Base-by-base conservation (phyloP, 2,329 filamentous ascomycete species). In the Trematosphaeria pertusa region DNA sequence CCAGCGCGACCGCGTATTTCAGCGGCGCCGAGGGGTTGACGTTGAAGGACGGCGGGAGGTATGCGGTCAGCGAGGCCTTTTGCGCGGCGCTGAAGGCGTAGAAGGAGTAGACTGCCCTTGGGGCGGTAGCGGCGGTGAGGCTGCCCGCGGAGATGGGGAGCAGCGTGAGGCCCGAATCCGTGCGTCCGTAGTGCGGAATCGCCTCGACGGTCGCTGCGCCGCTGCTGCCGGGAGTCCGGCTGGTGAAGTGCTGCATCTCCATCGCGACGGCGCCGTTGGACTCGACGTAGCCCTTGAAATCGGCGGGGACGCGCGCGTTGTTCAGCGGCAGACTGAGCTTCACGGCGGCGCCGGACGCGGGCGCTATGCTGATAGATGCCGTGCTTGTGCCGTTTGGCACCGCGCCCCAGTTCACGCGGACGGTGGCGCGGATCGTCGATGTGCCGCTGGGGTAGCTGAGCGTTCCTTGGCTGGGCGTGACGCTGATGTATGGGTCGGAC, bases 1-100 rank as follows among this genome's bases (percentile, higher is more conserved):
- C 73, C 10, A 81, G 54, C 4, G 71, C 69, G 5, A 82, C 56
- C 3, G 78, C 77, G 46, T 76, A 81, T 26, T 69, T 69, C 62
- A 83, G 74, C 7, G 70, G 73, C 1, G 71, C 62, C 1, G 57
- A 52, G 0, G 79, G 77, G 38, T 81, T 71, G 0, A 75, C 73
- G 50, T 82, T 81, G n/a, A 82, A 72, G 0, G 73, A 66, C 1
- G 69, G 64, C 3, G 69, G 69, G 18, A 75, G 62, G 21, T 71
- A 69, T 2, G 73, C 50, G 3, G 62, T 61, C 1, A 73, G 22
- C 12, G 65, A 69, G 5, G 59, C 61, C 6, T 18, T 38, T 3
- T 49, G 3, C 2, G 47, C 31, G 5, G 48, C 32, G 11, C 43
- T 50, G 37, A 55, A 50, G 21, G 56, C 37, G 43, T 58, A 58